These are phyloP conservation scores for Grigorovia humatica DNA, from an alignment of 805 yeast genomes.

Conservation along the genomic window DNA sequence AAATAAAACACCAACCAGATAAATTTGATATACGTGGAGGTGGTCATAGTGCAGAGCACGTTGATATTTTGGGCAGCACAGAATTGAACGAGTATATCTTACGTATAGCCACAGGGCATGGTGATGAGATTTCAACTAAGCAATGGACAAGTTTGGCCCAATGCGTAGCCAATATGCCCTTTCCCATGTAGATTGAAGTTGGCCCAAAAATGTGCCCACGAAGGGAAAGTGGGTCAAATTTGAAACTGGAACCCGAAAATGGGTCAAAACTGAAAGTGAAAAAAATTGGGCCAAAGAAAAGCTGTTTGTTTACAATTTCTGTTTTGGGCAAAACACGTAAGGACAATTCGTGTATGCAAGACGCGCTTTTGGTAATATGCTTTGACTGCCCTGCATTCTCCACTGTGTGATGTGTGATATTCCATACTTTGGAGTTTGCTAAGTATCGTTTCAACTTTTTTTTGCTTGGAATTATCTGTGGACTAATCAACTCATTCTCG, in stretches of 20 bases:
- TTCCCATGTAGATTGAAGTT: slow-evolving; percentile 25
- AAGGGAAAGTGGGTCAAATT: background rate
- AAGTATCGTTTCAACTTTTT: too few species aligned
- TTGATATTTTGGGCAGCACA: slow-evolving; percentile 89
- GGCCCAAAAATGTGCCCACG: background rate
- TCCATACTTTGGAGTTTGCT: background rate
- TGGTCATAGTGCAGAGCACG: slow-evolving; percentile 95
- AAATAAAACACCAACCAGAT: slow-evolving; percentile 88
- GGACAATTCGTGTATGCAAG: slow-evolving; percentile 1
- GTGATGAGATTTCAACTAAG: slow-evolving; percentile 52
- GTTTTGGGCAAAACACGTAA: slow-evolving; percentile 8
- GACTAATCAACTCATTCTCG: too few species aligned
- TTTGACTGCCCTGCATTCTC: background rate
- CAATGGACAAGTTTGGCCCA: slow-evolving; percentile 48
- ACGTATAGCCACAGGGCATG: slow-evolving; percentile 73
- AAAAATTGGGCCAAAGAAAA: too few species aligned
- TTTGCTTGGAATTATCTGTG: too few species aligned
- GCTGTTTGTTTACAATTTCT: slow-evolving; percentile 1
- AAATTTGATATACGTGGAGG: slow-evolving; percentile 94
- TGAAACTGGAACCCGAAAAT: background rate
- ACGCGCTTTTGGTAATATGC: background rate
- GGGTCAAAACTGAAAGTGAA: too few species aligned
- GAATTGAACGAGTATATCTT: slow-evolving; percentile 80
- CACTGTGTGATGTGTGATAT: background rate
- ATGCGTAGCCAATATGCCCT: slow-evolving; percentile 49